These are phyloP conservation scores for Rhodotorula sp. DNA, from an alignment of 1,284 basidiomycete species.

Conservation along the genomic window DNA sequence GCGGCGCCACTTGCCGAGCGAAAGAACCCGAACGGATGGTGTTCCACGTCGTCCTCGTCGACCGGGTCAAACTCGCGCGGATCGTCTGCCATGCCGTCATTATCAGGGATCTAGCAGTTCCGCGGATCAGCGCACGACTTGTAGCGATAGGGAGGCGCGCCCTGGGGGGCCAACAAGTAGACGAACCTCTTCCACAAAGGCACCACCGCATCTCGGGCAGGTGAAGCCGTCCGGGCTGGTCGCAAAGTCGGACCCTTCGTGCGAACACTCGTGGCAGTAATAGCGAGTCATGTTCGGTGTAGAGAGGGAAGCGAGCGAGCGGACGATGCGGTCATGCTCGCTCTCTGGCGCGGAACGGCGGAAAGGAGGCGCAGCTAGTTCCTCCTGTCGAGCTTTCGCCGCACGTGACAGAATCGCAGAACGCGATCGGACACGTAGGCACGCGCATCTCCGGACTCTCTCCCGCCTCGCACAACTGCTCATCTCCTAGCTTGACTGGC, in stretches of 20 bases:
- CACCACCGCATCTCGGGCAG: constrained; percentile 23
- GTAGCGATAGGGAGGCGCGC: neutral
- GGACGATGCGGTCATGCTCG: too few relatives aligned
- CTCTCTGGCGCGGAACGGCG: too few relatives aligned
- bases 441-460: neutral
- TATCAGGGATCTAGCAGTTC: constrained; percentile 1
- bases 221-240: constrained; percentile 6
- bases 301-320: neutral
- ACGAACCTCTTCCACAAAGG: constrained; percentile 33
- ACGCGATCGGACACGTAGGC: neutral
- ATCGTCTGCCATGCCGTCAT: constrained; percentile 21
- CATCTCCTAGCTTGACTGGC: too few relatives aligned
- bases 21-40: constrained; percentile 2
- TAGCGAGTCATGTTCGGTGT: constrained; percentile 13
- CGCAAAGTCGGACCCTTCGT: constrained; percentile 12
- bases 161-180: neutral
- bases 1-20: neutral
- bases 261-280: constrained; percentile 30
- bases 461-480: too few relatives aligned
- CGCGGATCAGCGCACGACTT: too few relatives aligned
- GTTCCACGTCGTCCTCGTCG: constrained; percentile 7
- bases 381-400: too few relatives aligned
- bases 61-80: constrained; percentile 36
- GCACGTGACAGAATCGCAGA: too few relatives aligned
- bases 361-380: too few relatives aligned